These are phyloP conservation scores for Geotrichum aggregatum DNA, from an alignment of 1,139 yeast genomes.

Conservation along the genomic window DNA sequence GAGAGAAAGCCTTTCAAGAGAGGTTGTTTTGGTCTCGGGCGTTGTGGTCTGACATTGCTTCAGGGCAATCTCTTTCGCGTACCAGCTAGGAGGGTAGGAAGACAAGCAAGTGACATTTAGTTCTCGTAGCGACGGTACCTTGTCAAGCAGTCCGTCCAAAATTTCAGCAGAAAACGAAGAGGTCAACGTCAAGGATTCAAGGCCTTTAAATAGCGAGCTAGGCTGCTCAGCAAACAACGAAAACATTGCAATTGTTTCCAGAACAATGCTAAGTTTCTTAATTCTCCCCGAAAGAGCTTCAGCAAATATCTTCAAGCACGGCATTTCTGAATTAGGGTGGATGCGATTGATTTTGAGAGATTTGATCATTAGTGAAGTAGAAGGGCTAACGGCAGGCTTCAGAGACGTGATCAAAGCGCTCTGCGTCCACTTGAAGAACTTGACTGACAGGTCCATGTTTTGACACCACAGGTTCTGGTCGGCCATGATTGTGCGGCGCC, in stretches of 20 bases:
- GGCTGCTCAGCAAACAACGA: conserved; percentile 3
- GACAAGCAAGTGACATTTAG: not conserved
- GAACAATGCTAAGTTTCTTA: conserved; percentile 1
- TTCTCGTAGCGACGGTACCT: conserved; percentile 10
- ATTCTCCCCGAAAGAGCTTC: conserved; percentile 1
- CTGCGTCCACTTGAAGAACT: conserved; percentile 15
- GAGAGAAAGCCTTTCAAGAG: not conserved
- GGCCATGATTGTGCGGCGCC: conserved; percentile 12
- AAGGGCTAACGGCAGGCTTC: conserved; percentile 11
- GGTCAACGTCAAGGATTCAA: conserved; percentile 1
- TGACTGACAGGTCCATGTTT: conserved; percentile 13
- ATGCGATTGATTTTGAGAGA: conserved; percentile 13
- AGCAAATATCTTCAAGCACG: conserved; percentile 11
- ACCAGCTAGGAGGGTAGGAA: conserved; percentile 10
- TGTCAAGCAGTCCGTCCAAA: not conserved
- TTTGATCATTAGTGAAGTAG: conserved; percentile 3
- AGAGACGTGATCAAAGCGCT: not conserved
- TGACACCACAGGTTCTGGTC: conserved; percentile 16
- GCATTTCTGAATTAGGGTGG: conserved; percentile 1
- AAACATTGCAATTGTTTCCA: conserved; percentile 14
- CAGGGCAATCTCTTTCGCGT: not conserved
- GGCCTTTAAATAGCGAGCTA: conserved; percentile 1
- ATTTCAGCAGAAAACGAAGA: conserved; percentile 3
- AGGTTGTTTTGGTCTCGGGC: not conserved
- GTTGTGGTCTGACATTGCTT: no score